Evolutionary conservation across 2,329 filamentous ascomycete species (phyloP), one percentile per base, ranked within the genome.

Genomic region (Talaromyces sp.): DNA sequence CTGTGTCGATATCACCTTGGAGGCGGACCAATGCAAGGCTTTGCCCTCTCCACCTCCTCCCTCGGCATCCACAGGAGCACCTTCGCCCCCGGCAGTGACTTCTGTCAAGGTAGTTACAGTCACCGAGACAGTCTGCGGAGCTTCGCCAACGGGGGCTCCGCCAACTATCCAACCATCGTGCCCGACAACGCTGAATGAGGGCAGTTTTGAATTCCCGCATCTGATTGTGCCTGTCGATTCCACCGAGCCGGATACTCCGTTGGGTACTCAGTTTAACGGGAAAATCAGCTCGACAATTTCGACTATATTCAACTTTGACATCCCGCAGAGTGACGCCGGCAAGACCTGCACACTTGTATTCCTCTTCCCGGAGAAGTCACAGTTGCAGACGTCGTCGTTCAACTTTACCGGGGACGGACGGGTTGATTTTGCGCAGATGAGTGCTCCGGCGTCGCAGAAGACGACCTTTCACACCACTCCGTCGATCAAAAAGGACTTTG

Each of bases 241-340:
- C 2, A 73, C 77, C 17, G 74, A 81, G 22, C 85, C 86, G 0
- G 72, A 81, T 70, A 79, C 74, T 2, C 76, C 82, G 0, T 73
- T 75, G 54, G 86, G 86, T 8, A 85, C 81, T 3, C 80, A 79
- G 1, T 83, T 77, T 74, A 82, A 83, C 64, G 86, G 85, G 58
- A 79, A 81, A 9, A 77, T 88, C 30, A 83, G 81, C 15, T 73
- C 78, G 19, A 77, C 74, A 25, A 72, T 83, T 55, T 83, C 82
- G 13, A 82, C 82, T 17, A 82, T 89, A 68, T 90, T 88, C 81
- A 88, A 89, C 77, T 90, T 91, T 74, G 85, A 88, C 68, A 84
- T 90, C 44, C 84, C 84, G 1, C 64, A 73, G 5, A 73, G 75
- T 4, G 81, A 85, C 66, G 67, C 77, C 10, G 84, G 84, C 65